Base-by-base conservation (phyloP, 345 rosid species). In the Boechera retrofracta region DNA sequence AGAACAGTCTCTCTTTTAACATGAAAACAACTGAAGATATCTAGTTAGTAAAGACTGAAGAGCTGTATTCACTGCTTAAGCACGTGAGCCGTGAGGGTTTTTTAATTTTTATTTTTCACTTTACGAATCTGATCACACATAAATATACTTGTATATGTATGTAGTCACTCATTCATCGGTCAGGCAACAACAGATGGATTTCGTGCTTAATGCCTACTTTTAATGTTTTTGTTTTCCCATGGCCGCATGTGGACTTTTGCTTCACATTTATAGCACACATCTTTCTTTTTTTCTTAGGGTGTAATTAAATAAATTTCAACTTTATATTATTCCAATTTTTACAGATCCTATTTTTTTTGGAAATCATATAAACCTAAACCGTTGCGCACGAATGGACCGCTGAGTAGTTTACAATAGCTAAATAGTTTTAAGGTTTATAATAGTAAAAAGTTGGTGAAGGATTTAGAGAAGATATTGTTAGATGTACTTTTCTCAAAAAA, bases 61-160 rank as follows among this genome's bases (percentile, higher is more conserved):
- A 83, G 82, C 82, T 82, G 78, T 67, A 55, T 28, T 69, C 79
- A 76, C 80, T 84, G 87, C 78, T 81, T 77, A 70, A 86, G 73
- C 94, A 90, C 88, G 89, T 88, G 92, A 81, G 80, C 85, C 80
- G 88, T 89, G 90, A 81, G 80, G 56, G 45, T 81, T 76, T 76
- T 80, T 71, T 77, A 75, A 73, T 68, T 48, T 26, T 7, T 28
- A 55, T 67, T 78, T 83, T 77, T 77, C 60, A 36, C 80, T 36
- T 55, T 47, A 35, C 3, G 39, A 64, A 41, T 71, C 36, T 65
- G 62, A 56, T 71, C 75, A 55, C 53, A 44, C 53, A 33, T 10
- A 61, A 13, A 29, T n/a, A 71, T 52, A 60, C 5, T 21, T 53
- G 45, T 59, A 5, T 15, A 24, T 56, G 42, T 47, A 62, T 33